These are phyloP conservation scores for Artomyces pyxidatus DNA, from an alignment of 768 basidiomycete genomes.

Conservation along the genomic window DNA sequence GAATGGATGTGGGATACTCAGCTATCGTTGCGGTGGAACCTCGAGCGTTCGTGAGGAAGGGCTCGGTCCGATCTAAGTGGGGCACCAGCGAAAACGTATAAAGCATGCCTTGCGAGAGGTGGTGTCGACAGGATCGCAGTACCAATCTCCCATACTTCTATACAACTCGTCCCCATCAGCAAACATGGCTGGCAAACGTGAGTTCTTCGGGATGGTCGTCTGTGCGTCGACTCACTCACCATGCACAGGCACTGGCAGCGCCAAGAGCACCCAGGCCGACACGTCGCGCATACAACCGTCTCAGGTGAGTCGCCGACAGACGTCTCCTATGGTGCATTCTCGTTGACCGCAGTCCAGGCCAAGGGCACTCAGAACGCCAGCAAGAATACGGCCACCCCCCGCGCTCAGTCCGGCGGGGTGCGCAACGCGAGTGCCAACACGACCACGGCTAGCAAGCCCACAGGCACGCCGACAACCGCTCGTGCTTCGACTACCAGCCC, in stretches of 20 bases:
- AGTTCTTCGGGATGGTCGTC: background rate
- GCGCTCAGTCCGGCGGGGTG: background rate
- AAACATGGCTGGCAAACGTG: background rate
- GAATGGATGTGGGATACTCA: background rate
- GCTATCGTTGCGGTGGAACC: no score
- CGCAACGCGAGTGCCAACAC: background rate
- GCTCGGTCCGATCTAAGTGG: background rate
- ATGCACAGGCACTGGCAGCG: background rate
- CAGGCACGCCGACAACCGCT: background rate
- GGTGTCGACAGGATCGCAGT: background rate
- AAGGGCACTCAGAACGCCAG: background rate
- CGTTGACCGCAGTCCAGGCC: background rate
- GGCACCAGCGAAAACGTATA: background rate
- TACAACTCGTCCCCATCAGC: background rate
- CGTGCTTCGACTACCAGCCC: background rate
- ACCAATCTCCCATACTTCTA: background rate
- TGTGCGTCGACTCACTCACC: background rate
- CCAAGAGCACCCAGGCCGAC: background rate
- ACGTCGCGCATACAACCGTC: background rate
- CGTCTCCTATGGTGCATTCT: background rate
- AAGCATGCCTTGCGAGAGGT: background rate
- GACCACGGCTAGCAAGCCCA: background rate
- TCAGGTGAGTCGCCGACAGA: background rate
- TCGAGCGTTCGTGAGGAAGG: no score
- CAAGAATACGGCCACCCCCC: background rate